Evolutionary conservation across 225 moss, liverwort and hornwort species (phyloP), one percentile per base, ranked within the genome.

Genomic region (Polytrichum commune): DNA sequence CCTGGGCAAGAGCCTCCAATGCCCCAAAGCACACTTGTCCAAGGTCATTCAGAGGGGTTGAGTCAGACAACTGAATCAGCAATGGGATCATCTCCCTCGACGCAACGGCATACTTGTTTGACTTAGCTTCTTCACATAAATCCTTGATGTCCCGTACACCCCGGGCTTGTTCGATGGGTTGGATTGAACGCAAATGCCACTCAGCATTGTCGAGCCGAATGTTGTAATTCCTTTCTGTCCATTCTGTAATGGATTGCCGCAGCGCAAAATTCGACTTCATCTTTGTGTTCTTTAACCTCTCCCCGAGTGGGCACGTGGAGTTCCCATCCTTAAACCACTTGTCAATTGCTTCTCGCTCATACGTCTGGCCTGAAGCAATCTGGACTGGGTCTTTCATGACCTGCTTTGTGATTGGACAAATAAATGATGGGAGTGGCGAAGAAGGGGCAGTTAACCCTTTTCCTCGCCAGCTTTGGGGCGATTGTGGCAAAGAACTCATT

Each of bases 361-460:
- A 95, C 1, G 94, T 95, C 70, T 92, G 88, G 5, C 92, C 90
- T 5, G 94, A 95, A 10, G 88, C 90, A 68, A 95, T 95, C 79
- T 92, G 94, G 72, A 95, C 94, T 6, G 94, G 94, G 75, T 95
- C 92, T 56, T 77, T 82, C 94, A 95, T 95, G 7, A 95, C 87
- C 71, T 90, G 90, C 76, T 82, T 83, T 33, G 92, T 95, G 60
- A 95, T 95, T 20, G 94, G 90, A 71, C 94, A 95, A 67, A 95
- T 84, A 74, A 95, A 95, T 1, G 94, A 92, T 68, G 92, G 87
- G 38, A 95, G 89, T 20, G 90, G 82, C 19, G 85, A 63, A 9
- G 92, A 85, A 5, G 94, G 89, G 46, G 83, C 84, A 73, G 83
- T 85, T 55, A 89, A 67, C 69, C 83, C 69, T 68, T 60, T 81